Percentiles rank a stretch among this genome's conserved stretches.
Conservation (phyloP, 2,329 filamentous ascomycete species). For the Akanthomyces dipterigenus region DNA sequence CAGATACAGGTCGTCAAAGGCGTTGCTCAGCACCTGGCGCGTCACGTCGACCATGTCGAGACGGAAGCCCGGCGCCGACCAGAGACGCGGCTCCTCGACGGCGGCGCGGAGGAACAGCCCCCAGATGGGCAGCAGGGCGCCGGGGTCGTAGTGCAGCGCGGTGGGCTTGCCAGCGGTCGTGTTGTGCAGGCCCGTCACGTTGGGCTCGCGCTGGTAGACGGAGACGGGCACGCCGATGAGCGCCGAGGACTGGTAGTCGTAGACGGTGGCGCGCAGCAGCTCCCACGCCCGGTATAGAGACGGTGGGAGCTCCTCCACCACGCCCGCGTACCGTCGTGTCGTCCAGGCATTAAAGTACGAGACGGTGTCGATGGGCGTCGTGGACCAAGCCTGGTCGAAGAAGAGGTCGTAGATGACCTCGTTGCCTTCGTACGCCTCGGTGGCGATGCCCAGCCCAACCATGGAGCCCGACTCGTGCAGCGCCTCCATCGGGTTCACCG, state of each 20-base stretch:
- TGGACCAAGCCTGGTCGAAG: slow-evolving; percentile 44
- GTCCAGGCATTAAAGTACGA: slow-evolving; percentile 42
- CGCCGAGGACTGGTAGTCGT: background rate
- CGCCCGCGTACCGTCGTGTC: slow-evolving; percentile 31
- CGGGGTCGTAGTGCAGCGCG: slow-evolving; percentile 3
- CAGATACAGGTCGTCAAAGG: background rate
- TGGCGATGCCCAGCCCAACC: slow-evolving; percentile 41
- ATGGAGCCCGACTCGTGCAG: slow-evolving; percentile 33
- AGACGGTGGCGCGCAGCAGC: background rate
- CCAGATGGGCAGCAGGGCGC: background rate
- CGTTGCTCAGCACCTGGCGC: slow-evolving; percentile 5
- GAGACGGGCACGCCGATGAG: background rate
- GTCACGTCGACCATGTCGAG: slow-evolving; percentile 3
- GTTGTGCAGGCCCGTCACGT: background rate
- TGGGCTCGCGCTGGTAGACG: background rate
- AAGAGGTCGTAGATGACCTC: slow-evolving; percentile 46
- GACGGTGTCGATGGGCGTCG: slow-evolving; percentile 33
- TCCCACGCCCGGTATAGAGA: slow-evolving; percentile 5
- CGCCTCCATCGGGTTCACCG: slow-evolving; percentile 38
- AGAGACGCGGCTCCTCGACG: background rate
- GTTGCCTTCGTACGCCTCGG: slow-evolving; percentile 46
- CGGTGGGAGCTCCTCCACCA: background rate
- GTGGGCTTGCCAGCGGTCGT: background rate
- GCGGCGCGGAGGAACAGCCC: background rate
- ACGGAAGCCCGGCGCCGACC: background rate